phyloP scores from a whole-genome alignment of 345 rosid species.

The Reutealis trisperma region DNA sequence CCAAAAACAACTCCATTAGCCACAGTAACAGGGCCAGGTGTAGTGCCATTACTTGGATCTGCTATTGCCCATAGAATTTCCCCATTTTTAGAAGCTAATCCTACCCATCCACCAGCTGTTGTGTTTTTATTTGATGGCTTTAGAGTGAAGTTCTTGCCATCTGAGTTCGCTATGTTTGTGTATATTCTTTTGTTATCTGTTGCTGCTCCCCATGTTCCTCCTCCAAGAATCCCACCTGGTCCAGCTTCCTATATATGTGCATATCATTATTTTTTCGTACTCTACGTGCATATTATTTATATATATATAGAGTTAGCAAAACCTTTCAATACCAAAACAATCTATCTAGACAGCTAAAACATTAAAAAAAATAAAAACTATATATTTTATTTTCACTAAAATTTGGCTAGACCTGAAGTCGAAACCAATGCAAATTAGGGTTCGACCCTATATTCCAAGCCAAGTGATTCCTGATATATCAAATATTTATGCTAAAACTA shows the following conservation, averaged over 20 bases:
- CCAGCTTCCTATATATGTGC: conserved; percentile 32
- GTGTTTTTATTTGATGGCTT: conserved; percentile 21
- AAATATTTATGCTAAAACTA: too few species aligned
- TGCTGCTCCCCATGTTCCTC: conserved; percentile 41
- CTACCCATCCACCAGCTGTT: conserved; percentile 35
- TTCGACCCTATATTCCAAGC: too few species aligned
- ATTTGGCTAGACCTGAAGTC: too few species aligned
- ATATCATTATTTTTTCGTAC: neutral
- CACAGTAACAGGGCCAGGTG: conserved; percentile 25
- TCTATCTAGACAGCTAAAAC: too few species aligned
- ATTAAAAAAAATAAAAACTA: too few species aligned
- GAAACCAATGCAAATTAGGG: too few species aligned
- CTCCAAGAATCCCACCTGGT: conserved; percentile 32
- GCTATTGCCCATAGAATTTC: conserved; percentile 18
- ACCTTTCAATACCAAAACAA: too few species aligned
- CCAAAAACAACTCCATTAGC: conserved; percentile 29
- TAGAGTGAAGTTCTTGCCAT: conserved; percentile 29
- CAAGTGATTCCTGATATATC: too few species aligned
- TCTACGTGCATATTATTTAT: neutral
- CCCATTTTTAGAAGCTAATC: conserved; percentile 24
- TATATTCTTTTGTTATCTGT: conserved; percentile 30
- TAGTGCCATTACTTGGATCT: conserved; percentile 15
- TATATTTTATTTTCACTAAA: too few species aligned
- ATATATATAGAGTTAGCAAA: too few species aligned
- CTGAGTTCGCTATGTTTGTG: conserved; percentile 34